Percentiles rank a stretch among this genome's conserved stretches.
Conservation (phyloP, 352 stramenopile species). For the Globisporangium recalcitrans region DNA sequence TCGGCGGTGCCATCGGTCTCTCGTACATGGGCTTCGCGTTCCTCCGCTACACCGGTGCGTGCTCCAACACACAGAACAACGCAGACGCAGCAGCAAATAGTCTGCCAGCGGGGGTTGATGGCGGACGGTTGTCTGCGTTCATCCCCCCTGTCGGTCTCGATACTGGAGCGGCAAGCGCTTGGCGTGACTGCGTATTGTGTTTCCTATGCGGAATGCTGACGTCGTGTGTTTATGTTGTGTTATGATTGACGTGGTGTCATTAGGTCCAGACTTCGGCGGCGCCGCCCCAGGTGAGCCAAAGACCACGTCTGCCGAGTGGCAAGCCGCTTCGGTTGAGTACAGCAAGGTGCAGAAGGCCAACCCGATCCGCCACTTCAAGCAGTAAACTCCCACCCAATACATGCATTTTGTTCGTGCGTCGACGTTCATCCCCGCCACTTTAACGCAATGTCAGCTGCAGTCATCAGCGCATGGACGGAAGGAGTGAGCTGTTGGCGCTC, state of each 20-base stretch:
- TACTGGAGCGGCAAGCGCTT: not conserved
- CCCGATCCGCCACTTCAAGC: constrained; percentile 77
- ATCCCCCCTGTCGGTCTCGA: not conserved
- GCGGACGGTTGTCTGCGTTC: not conserved
- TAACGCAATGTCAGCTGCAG: not conserved
- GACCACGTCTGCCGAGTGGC: constrained; percentile 75
- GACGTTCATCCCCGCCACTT: not conserved
- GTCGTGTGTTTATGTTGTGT: not conserved
- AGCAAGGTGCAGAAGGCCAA: constrained; percentile 78
- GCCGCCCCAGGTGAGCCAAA: constrained; percentile 42
- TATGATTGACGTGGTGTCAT: constrained; percentile 7
- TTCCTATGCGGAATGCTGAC: not conserved
- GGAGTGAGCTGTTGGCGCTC: not conserved
- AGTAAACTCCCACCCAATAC: constrained; percentile 40
- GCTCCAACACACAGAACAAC: not conserved
- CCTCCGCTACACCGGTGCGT: constrained; percentile 63
- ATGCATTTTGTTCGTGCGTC: constrained; percentile 13
- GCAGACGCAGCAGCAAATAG: not conserved
- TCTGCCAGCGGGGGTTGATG: not conserved
- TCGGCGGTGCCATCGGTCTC: constrained; percentile 30
- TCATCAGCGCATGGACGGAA: not conserved
- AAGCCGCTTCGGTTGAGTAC: constrained; percentile 71
- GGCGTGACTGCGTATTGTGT: not conserved
- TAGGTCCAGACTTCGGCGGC: constrained; percentile 64
- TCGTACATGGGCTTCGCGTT: constrained; percentile 46